These are phyloP conservation scores for Helotiales sp. DNA, from an alignment of 2,329 filamentous ascomycete genomes.

Conservation along the genomic window DNA sequence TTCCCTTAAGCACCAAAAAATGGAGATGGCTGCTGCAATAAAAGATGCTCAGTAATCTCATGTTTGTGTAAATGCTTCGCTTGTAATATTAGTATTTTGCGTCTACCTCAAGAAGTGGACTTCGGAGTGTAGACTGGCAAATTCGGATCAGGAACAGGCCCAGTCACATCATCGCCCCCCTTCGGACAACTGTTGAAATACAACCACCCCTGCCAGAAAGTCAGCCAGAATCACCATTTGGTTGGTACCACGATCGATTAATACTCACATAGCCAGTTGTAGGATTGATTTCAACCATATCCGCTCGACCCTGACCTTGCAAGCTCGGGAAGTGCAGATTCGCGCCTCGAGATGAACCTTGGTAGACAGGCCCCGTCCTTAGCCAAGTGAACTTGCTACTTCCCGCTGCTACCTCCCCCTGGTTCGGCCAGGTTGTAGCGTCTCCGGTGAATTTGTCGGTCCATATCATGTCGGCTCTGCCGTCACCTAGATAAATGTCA, in stretches of 20 bases:
- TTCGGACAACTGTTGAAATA: not conserved
- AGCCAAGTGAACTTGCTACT: conserved; percentile 7
- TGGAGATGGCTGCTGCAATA: too few relatives aligned
- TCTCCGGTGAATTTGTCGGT: conserved; percentile 46
- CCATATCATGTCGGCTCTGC: conserved; percentile 44
- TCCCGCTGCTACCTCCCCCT: not conserved
- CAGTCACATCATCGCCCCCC: not conserved
- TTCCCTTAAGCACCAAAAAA: too few relatives aligned
- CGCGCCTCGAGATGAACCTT: not conserved
- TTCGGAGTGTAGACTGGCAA: not conserved
- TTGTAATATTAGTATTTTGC: not conserved
- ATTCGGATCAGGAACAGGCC: not conserved
- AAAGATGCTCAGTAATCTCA: too few relatives aligned
- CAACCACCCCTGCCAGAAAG: not conserved
- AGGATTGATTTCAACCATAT: not conserved
- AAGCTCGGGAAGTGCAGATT: not conserved
- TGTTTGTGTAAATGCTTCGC: too few relatives aligned
- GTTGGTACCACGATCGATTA: not conserved
- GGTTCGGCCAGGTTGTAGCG: conserved; percentile 35
- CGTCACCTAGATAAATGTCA: conserved; percentile 32
- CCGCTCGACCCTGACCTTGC: not conserved
- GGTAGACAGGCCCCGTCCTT: not conserved
- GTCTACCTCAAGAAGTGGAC: not conserved
- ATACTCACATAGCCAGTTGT: not conserved
- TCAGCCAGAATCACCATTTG: not conserved